Percentiles rank a stretch among this genome's conserved stretches.
phyloP scores from a whole-genome alignment of 345 rosid genomes.

The Eucalyptus caleyi region DNA sequence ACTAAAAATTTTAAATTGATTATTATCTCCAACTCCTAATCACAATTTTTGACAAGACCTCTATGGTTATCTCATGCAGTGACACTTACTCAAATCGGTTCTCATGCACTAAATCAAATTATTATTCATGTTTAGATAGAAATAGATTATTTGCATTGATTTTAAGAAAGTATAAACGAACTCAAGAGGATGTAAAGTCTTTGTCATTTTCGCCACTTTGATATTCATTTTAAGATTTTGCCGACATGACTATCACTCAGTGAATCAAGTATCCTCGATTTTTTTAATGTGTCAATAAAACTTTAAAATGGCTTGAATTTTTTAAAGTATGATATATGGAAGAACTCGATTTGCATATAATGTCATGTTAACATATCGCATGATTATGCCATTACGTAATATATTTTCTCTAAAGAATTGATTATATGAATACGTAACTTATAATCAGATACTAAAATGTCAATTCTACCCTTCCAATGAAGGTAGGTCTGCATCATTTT shows the following conservation, averaged over 20 bases:
- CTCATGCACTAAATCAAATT: background rate
- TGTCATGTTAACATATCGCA: background rate
- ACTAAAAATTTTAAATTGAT: no score
- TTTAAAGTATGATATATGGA: background rate
- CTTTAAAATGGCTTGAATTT: background rate
- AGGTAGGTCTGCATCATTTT: background rate
- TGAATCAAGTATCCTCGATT: no score
- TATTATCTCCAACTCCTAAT: background rate
- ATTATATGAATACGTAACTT: background rate
- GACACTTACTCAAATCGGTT: rapidly evolving
- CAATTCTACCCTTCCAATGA: background rate
- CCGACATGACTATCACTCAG: no score
- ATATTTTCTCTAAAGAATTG: background rate
- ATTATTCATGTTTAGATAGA: background rate
- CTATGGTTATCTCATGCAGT: rapidly evolving
- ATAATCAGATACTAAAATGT: background rate
- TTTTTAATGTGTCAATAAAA: no score
- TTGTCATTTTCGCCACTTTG: background rate
- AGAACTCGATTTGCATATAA: background rate
- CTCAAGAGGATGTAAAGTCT: background rate
- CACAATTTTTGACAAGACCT: background rate
- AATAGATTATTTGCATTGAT: no score
- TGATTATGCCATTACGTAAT: background rate
- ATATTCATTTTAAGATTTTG: no score
- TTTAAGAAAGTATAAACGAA: background rate